These are phyloP conservation scores for Penicillium paxilli DNA, from an alignment of 495 filamentous ascomycete genomes.

Conservation along the genomic window DNA sequence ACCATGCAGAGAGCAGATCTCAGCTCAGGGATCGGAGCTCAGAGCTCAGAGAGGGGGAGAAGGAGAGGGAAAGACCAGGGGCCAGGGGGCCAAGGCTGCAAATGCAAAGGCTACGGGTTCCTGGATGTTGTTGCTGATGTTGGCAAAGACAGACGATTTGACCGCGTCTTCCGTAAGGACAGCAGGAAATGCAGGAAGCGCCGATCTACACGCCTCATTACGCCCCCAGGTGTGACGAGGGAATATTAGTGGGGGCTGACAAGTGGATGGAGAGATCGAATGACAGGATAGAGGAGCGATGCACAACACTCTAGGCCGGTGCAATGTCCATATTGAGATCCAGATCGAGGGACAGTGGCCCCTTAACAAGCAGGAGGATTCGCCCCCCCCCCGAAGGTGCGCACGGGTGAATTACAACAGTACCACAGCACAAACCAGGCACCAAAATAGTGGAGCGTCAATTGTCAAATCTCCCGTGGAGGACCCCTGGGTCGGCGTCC, in stretches of 20 bases:
- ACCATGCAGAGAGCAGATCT: too few relatives aligned
- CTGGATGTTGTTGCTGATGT: too few relatives aligned
- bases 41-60: too few relatives aligned
- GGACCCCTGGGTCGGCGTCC: background rate
- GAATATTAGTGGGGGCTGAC: background rate
- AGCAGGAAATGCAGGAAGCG: background rate
- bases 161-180: too few relatives aligned
- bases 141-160: background rate
- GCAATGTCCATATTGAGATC: background rate
- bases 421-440: too few relatives aligned
- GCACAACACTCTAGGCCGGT: background rate
- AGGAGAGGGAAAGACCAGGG: too few relatives aligned
- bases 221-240: background rate
- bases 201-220: background rate
- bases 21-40: too few relatives aligned
- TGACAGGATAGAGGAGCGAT: background rate
- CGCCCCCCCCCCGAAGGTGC: background rate
- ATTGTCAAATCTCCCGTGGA: conserved; percentile 1
- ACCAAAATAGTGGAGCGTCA: background rate
- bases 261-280: background rate
- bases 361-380: background rate
- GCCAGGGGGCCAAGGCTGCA: too few relatives aligned
- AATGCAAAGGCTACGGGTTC: too few relatives aligned
- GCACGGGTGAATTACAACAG: background rate
- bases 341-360: background rate